Evolutionary conservation across 495 filamentous ascomycete species (phyloP), one percentile per base, ranked within the genome.

Genomic region (Cryomyces minteri): DNA sequence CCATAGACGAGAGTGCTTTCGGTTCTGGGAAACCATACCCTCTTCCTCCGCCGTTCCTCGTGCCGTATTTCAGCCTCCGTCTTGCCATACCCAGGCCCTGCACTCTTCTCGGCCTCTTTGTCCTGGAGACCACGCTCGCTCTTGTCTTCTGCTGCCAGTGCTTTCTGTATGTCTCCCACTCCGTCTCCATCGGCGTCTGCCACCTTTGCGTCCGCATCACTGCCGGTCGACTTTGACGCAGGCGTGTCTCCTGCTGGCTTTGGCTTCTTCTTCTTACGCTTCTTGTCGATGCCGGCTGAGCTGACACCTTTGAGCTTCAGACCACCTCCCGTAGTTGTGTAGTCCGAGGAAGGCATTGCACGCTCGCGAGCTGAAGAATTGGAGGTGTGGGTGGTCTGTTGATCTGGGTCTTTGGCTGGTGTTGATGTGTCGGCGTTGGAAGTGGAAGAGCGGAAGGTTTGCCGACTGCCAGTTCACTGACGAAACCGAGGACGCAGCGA

Each of bases 51-150:
- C 52, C 72, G 64, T 65, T 96, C 88, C 51, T 88, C 80, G 57
- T 88, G 72, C 34, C 76, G 70, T 53, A 69, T 66, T 65, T 98
- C 88, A 29, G 86, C 76, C 54, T 93, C 88, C 0, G 90, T 96
- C 69, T 94, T 98, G 47, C 45, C 48, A 41, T 14, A 32, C 4
- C 44, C 41, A 32, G 29, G 36, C 25, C 43, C 49, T 30, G 40
- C 48, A 28, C 51, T 53, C 47, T 52, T 45, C 33, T 18, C 41
- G 8, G 40, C 40, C 39, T 54, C 51, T 38, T 14, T 3, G 12
- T 38, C 1, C 34, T 38, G 18, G 18, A 25, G 18, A 25, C 18
- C 34, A 38, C 34, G 9, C 34, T 38, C 34, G 9, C 34, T 38
- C 1, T 38, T 38, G 34, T 10, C 48, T 30, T 54, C 48, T 29